Evolutionary conservation across 371 early-diverging fungal genomes (phyloP).

Genomic region (Vairimorpha ceranae): DNA sequence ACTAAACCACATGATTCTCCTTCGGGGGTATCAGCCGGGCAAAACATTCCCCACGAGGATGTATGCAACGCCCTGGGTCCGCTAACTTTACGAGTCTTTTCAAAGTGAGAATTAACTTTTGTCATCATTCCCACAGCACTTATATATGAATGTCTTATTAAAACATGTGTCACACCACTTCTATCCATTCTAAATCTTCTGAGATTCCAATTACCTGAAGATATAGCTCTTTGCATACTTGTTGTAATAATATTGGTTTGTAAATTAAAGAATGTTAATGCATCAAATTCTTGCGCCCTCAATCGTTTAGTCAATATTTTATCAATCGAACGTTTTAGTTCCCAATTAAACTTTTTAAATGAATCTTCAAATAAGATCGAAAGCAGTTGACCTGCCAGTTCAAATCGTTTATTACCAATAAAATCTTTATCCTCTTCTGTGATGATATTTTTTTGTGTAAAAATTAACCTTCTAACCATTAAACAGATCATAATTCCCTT

Average conservation of each 20-base stretch:
- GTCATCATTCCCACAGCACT: conserved; percentile 98
- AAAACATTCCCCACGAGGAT: conserved; percentile 95
- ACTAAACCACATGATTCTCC: conserved; percentile 99
- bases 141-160: conserved; percentile 87
- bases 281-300: conserved; percentile 86
- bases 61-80: conserved; percentile 95
- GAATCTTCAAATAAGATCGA: conserved; percentile 96
- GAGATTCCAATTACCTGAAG: conserved; percentile 96
- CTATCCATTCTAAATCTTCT: conserved; percentile 99
- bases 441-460: conserved; percentile 71
- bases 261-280: conserved; percentile 71
- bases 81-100: conserved; percentile 96
- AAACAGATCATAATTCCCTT: conserved; percentile 87
- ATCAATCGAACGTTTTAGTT: conserved; percentile 70
- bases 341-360: conserved; percentile 88
- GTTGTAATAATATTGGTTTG: conserved; percentile 83
- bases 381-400: conserved; percentile 87
- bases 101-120: conserved; percentile 92
- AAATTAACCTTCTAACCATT: conserved; percentile 89
- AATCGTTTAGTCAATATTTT: conserved; percentile 81
- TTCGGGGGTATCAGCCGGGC: conserved; percentile 98
- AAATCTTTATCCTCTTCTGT: conserved; percentile 95
- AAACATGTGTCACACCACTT: conserved; percentile 93
- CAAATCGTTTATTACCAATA: conserved; percentile 98
- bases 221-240: conserved; percentile 86